Conservation (phyloP, 805 yeast genomes). For the Grigorovia jiainica region DNA sequence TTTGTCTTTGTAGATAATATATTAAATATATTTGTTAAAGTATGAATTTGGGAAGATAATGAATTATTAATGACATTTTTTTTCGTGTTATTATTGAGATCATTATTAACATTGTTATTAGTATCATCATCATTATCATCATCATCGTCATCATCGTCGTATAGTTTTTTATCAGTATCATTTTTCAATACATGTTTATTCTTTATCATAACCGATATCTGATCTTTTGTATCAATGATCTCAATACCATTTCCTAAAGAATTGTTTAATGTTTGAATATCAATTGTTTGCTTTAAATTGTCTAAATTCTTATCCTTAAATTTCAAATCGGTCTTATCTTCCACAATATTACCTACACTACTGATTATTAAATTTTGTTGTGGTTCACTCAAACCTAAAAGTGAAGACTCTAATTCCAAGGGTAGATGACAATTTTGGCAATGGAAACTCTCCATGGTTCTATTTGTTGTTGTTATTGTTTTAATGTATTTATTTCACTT, state of each 20-base stretch:
- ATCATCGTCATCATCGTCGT: slow-evolving; percentile 10
- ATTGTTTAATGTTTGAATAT: neutral
- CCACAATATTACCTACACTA: slow-evolving; percentile 1
- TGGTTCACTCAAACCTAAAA: slow-evolving; percentile 35
- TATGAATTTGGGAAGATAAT: slow-evolving; percentile 41
- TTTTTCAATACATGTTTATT: slow-evolving; percentile 4
- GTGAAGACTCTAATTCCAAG: slow-evolving; percentile 34
- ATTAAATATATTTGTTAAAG: slow-evolving; percentile 59
- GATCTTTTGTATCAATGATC: slow-evolving; percentile 10
- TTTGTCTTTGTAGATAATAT: slow-evolving; percentile 63
- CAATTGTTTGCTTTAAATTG: slow-evolving; percentile 11
- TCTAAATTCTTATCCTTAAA: slow-evolving; percentile 20
- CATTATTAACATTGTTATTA: slow-evolving; percentile 15
- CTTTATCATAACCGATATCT: neutral
- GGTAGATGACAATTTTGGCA: slow-evolving; percentile 43
- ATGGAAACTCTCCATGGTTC: slow-evolving; percentile 2
- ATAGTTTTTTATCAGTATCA: slow-evolving; percentile 7
- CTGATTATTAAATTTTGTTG: slow-evolving; percentile 36
- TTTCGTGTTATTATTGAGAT: slow-evolving; percentile 8
- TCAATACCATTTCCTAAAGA: slow-evolving; percentile 8
- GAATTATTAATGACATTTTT: slow-evolving; percentile 12
- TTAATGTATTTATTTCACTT: neutral
- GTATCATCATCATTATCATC: slow-evolving; percentile 22
- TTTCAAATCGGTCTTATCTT: slow-evolving; percentile 7
- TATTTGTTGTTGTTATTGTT: neutral